Evolutionary conservation across 2,329 filamentous ascomycete species (phyloP), one percentile per base, ranked within the genome.

Genomic region (Venturia asperata): DNA sequence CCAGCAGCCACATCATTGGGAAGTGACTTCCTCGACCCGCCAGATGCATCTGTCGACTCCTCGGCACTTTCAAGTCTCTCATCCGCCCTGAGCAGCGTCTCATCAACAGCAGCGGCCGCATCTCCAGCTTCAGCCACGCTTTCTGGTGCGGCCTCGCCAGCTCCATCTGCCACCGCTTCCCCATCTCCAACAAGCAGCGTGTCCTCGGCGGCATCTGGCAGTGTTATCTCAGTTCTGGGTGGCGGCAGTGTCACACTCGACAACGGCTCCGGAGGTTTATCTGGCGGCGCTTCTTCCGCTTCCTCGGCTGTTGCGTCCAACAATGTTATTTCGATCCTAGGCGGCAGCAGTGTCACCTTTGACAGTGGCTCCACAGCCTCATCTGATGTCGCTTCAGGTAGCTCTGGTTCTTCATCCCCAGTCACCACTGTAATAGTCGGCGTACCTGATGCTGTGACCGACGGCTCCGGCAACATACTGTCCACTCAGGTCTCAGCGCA

Each of bases 41-140:
- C 60, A 43, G 17, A 34, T n/a, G 24, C 37, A 24, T 62, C 43
- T 27, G 24, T 62, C 60, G 39, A 43, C 24, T 34, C 37, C 11
- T 62, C 39, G 3, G 39, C 60, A n/a, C 60, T 62, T 3, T 62
- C 60, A n/a, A 62, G 60, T n/a, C 60, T 62, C 21, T 47, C 43
- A 19, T 43, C 37, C 9, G 60, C 43, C 34, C 17, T 41, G 10
- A 19, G 27, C 9, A 24, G 43, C 39, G 60, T 6, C 60, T 47
- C 39, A 27, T 62, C 43, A 5, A 21, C 60, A n/a, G 21, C 34
- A 43, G 15, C 39, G 34, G 34, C 5, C 24, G 21, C 60, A 11
- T 47, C 60, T 17, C 39, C 60, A 62, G 27, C 52, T 58, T 11
- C 30, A 58, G 39, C n/a, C 13, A 7, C 60, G n/a, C 13, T 37